phyloP scores from a whole-genome alignment of 805 yeast species.

The Saccharomycopsis olivae region DNA sequence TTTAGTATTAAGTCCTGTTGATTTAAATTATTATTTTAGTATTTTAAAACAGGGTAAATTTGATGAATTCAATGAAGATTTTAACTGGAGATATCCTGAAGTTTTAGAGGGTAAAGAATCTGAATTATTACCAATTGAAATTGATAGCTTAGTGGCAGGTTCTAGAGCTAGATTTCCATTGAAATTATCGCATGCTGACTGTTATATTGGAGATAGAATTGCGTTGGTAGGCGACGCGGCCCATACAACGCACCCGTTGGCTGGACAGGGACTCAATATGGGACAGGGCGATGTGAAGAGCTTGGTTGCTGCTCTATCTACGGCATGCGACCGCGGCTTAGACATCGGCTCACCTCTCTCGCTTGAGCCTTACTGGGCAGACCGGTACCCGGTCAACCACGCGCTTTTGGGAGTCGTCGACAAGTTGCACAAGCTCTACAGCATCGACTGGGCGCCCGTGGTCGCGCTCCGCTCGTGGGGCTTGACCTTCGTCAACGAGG shows the following conservation, averaged over 20 bases:
- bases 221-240: constrained; percentile 99
- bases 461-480: constrained; percentile 73
- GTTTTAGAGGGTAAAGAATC: constrained; percentile 32
- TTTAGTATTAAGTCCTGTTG: constrained; percentile 66
- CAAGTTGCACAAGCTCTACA: constrained; percentile 78
- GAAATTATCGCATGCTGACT: constrained; percentile 81
- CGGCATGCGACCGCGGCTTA: constrained; percentile 63
- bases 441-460: constrained; percentile 61
- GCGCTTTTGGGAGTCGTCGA: constrained; percentile 80
- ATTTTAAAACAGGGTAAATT: constrained; percentile 13
- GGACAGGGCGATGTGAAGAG: constrained; percentile 87
- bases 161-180: constrained; percentile 87
- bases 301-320: constrained; percentile 57
- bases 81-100: constrained; percentile 55
- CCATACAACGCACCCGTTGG: constrained; percentile 93
- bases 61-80: constrained; percentile 50
- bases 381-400: constrained; percentile 75
- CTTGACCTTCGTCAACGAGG: constrained; percentile 51
- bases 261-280: constrained; percentile 97
- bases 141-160: constrained; percentile 44
- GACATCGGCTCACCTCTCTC: constrained; percentile 80
- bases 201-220: constrained; percentile 71
- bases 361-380: constrained; percentile 77
- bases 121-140: constrained; percentile 50
- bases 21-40: constrained; percentile 59